phyloP scores from a whole-genome alignment of 768 basidiomycete genomes.

The Epithele typhae region DNA sequence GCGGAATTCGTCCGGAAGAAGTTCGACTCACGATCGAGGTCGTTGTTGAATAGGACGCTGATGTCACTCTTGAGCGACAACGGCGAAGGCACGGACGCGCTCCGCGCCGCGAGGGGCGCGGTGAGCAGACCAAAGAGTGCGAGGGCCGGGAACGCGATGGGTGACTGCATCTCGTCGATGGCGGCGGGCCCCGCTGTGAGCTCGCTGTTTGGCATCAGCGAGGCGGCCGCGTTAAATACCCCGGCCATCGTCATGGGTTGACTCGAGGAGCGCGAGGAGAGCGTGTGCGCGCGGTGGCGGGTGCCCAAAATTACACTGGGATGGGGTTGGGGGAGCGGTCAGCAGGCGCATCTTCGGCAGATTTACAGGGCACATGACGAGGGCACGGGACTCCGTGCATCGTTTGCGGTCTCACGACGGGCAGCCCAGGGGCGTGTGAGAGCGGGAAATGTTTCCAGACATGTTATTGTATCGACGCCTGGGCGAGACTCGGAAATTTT shows the following conservation, averaged over 20 bases:
- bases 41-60: conserved; percentile 23
- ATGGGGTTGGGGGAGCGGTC: conserved; percentile 5
- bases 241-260: no score
- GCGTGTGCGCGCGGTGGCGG: no score
- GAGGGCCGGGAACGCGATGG: not conserved
- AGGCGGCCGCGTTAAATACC: no score
- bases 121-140: not conserved
- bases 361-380: conserved; percentile 12
- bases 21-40: conserved; percentile 18
- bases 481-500: no score
- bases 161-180: conserved; percentile 1
- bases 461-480: no score
- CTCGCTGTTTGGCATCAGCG: no score
- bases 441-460: no score
- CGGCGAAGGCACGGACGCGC: conserved; percentile 6
- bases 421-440: no score
- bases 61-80: conserved; percentile 13
- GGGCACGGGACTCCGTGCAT: conserved; percentile 5
- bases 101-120: conserved; percentile 2
- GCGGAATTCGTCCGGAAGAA: not conserved
- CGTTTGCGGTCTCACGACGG: no score
- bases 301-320: not conserved
- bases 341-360: conserved; percentile 12
- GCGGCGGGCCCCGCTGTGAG: no score
- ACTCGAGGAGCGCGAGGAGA: no score